These are phyloP conservation scores for Falciphora oryzae DNA, from an alignment of 2,329 filamentous ascomycete species.

Conservation along the genomic window DNA sequence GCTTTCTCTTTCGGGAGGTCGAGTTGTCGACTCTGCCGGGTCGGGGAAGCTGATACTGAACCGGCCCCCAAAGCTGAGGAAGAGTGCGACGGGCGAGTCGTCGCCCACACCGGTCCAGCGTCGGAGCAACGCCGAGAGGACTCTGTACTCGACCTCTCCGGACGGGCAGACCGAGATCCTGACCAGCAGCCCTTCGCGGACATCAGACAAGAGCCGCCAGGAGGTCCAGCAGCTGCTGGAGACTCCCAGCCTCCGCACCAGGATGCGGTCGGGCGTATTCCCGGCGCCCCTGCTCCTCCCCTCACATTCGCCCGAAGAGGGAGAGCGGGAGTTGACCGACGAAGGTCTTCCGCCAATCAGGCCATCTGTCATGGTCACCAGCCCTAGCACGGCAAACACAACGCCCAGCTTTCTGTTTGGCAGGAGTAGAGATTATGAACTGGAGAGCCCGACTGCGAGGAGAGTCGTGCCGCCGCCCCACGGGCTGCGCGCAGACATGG, in stretches of 20 bases:
- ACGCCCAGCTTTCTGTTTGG: background rate
- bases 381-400: conserved; percentile 9
- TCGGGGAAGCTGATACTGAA: conserved; percentile 4
- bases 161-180: background rate
- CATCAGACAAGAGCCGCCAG: background rate
- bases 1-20: background rate
- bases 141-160: background rate
- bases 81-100: background rate
- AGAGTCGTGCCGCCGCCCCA: conserved; percentile 10
- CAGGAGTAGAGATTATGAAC: background rate
- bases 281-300: conserved; percentile 3
- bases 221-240: background rate
- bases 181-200: background rate
- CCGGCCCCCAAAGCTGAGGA: background rate
- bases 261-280: conserved; percentile 5
- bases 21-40: background rate
- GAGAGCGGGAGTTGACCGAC: background rate
- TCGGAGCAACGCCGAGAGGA: background rate
- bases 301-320: background rate
- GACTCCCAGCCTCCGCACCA: background rate
- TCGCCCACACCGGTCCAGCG: background rate
- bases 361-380: conserved; percentile 6
- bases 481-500: conserved; percentile 4
- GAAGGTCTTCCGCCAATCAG: background rate
- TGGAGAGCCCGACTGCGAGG: conserved; percentile 3